Evolutionary conservation across 495 filamentous ascomycete species (phyloP), one percentile per base, ranked within the genome.

Genomic region (Neurospora discreta): DNA sequence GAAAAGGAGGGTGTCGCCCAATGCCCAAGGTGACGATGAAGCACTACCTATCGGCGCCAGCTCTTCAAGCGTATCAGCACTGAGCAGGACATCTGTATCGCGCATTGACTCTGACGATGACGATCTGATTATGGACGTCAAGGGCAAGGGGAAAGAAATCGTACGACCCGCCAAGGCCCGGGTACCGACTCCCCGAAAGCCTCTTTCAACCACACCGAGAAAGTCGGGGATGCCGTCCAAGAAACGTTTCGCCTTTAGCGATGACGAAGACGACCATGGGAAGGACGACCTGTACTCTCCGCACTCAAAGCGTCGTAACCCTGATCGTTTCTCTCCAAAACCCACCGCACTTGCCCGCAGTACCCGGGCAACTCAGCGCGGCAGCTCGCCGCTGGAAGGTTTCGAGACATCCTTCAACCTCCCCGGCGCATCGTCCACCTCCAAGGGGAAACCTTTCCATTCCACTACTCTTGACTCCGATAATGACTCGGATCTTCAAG

Each of bases 71-170:
- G 7, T 60, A 20, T n/a, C 26, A 0, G 65, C 68, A 9, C 15
- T 70, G n/a, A 60, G 40, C 65, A 60, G 38, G 39, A 69, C 13
- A 1, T 71, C 73, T 6, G 42, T 23, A 13, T n/a, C 68, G 13
- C 3, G 65, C 10, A n/a, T 44, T n/a, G 70, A 67, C 26, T 72
- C 58, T 16, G 73, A 73, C 10, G 75, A 78, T 40, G 76, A 75
- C 26, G 76, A 78, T 18, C 5, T 76, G 5, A 77, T 77, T 13
- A 74, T 76, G 68, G 78, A 79, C 46, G 70, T 79, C 1, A 80
- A 80, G 18, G 78, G 79, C 68, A 80, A 80, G 68, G 79, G 78
- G 0, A 78, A 80, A 52, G 78, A 75, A 44, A 69, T 78, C 30
- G 60, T 73, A 38, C 70, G 46, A 33, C 26, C 74, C 1, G n/a